Conservation (phyloP, 2,329 filamentous ascomycete species). For the Xylaria sp. region DNA sequence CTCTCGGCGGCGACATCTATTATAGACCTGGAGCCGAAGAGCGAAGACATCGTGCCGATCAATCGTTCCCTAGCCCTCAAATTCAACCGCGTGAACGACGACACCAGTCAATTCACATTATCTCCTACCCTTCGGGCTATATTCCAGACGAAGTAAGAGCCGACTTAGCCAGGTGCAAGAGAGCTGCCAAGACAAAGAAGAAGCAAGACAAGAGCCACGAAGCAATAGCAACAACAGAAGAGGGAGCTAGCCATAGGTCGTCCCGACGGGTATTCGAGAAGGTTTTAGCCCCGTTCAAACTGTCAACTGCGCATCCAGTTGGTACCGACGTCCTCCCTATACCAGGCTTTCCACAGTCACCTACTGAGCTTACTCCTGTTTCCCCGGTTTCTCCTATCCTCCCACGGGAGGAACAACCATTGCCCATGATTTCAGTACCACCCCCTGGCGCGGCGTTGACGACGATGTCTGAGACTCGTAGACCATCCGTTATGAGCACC, state of each 20-base stretch:
- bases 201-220: conserved; percentile 38
- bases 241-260: conserved; percentile 44
- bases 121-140: conserved; percentile 56
- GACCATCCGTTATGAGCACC: conserved; percentile 41
- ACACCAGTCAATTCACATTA: conserved; percentile 65
- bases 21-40: conserved; percentile 46
- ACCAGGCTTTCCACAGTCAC: conserved; percentile 28
- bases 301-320: conserved; percentile 41
- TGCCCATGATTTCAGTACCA: conserved; percentile 45
- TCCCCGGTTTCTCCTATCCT: conserved; percentile 25
- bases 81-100: conserved; percentile 62
- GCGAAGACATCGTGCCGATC: conserved; percentile 40
- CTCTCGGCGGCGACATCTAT: conserved; percentile 45
- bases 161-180: conserved; percentile 45
- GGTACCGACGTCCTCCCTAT: conserved; percentile 36
- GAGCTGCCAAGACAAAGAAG: conserved; percentile 38
- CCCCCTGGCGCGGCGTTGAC: conserved; percentile 39
- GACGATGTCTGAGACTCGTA: conserved; percentile 49
- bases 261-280: conserved; percentile 51
- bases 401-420: conserved; percentile 36
- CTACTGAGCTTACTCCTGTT: conserved; percentile 35
- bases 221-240: conserved; percentile 23
- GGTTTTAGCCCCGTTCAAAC: conserved; percentile 48
- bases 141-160: conserved; percentile 58
- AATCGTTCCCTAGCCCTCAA: conserved; percentile 52